Base-by-base conservation (phyloP, 345 rosid genomes). In the Syzygium aqueum region DNA sequence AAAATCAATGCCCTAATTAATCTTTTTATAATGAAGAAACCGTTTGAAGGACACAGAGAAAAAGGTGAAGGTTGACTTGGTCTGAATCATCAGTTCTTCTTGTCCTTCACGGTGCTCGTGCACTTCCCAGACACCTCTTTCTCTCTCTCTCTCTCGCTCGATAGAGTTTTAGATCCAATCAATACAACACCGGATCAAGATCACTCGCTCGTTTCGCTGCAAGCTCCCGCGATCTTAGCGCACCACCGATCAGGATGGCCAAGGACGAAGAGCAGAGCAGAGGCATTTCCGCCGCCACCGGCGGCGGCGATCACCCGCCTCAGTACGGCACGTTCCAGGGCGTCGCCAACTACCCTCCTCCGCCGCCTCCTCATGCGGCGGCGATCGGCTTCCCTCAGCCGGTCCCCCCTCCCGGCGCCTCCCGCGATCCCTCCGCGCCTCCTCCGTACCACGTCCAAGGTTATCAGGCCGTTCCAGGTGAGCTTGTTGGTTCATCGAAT, bases 321-420 rank as follows among this genome's bases (percentile, higher is more conserved):
- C 98, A 95, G 51, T 97, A 97, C 90, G 99, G 98, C 21, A 96
- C 99, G 10, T 97, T 97, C 91, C 99, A 97, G 91, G 99, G 99
- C 82, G 99, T 96, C 52, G 95, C 98, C 86, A 96, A 95, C 89
- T 97, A 94, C 90, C 98, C 99, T 11, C 96, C 96, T 53, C 94
- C 95, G 73, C 93, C 77, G 11, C 61, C 61, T 3, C 33, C 91
- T 51, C 98, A 37, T 11, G n/a, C 22, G 65, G 49, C 96, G 16
- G 94, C 91, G 43, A 87, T 93, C 51, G 99, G 98, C 6, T 95
- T 96, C 87, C 98, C 99, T 89, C 98, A 95, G 89, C 99, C 99
- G 14, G 93, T 91, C 11, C 91, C 99, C 2, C 98, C 99, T 1
- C 94, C 98, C 53, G 98, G 99, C 6, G 90, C 85, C 85, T 53